Conservation (phyloP, 2,329 filamentous ascomycete genomes). For the Cadophora sp. region DNA sequence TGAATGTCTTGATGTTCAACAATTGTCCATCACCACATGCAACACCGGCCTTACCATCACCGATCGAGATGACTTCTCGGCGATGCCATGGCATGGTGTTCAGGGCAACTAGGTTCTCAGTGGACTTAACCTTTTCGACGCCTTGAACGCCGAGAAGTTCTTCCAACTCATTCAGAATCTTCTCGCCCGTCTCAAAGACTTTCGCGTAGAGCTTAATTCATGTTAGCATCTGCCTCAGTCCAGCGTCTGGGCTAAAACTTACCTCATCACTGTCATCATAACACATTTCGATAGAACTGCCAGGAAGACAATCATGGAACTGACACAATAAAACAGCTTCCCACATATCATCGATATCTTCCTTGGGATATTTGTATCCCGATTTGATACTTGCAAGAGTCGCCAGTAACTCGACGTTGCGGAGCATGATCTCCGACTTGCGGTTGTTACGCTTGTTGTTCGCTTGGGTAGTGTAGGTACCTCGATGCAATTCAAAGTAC, state of each 20-base stretch:
- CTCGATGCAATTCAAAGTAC: constrained; percentile 96
- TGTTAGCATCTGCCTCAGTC: constrained; percentile 18
- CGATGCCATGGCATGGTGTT: constrained; percentile 91
- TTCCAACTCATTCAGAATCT: constrained; percentile 73
- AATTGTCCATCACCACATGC: constrained; percentile 63
- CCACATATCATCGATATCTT: constrained; percentile 96
- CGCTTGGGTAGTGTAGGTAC: constrained; percentile 95
- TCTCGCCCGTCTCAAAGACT: constrained; percentile 79
- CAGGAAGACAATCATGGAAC: constrained; percentile 96
- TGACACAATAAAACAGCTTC: constrained; percentile 90
- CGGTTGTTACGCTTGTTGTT: constrained; percentile 98
- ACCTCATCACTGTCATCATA: constrained; percentile 92
- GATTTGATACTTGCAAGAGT: constrained; percentile 80
- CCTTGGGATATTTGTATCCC: constrained; percentile 88
- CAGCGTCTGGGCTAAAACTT: constrained; percentile 36
- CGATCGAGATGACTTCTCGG: constrained; percentile 71
- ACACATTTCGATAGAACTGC: constrained; percentile 96
- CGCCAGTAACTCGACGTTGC: constrained; percentile 86
- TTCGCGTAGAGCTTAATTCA: constrained; percentile 74
- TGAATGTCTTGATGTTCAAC: constrained; percentile 57
- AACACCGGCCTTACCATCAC: constrained; percentile 59
- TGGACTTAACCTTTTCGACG: constrained; percentile 48
- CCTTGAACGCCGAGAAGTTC: constrained; percentile 68
- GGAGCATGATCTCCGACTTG: constrained; percentile 81
- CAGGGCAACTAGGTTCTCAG: constrained; percentile 66